Percentiles rank a stretch among this genome's conserved stretches.
phyloP scores from a whole-genome alignment of 305 asterid genomes.

The Rubia tinctorum region DNA sequence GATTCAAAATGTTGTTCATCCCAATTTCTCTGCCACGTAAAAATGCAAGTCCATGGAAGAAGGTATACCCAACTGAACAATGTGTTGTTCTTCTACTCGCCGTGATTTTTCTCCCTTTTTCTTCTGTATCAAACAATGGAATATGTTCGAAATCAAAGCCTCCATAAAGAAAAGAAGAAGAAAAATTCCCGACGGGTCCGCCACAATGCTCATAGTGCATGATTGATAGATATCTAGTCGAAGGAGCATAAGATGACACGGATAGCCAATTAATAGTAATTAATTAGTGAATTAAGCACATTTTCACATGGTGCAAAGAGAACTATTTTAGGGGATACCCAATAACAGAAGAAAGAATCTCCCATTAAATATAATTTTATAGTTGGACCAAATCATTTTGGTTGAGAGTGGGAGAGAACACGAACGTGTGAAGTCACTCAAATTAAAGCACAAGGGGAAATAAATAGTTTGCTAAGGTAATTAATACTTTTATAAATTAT shows the following conservation, averaged over 20 bases:
- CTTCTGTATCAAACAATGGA: not conserved
- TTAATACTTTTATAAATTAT: no score
- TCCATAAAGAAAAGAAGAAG: not conserved
- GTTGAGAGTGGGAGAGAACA: not conserved
- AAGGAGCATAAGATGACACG: conserved; percentile 2
- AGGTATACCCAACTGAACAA: not conserved
- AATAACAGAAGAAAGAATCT: not conserved
- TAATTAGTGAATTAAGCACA: not conserved
- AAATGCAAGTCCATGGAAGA: not conserved
- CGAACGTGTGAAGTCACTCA: not conserved
- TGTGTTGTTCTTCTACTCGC: not conserved
- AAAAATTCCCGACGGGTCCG: conserved; percentile 9
- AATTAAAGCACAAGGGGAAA: not conserved
- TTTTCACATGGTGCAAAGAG: not conserved
- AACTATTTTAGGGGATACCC: not conserved
- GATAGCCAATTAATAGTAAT: not conserved
- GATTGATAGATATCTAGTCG: conserved; percentile 2
- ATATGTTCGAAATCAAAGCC: conserved; percentile 6
- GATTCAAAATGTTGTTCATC: not conserved
- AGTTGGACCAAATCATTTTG: not conserved
- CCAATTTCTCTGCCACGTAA: not conserved
- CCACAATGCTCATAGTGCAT: conserved; percentile 11
- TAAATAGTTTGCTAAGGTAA: no score
- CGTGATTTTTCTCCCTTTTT: not conserved
- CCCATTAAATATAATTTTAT: not conserved